These are phyloP conservation scores for Neonectria punicea DNA, from an alignment of 2,329 filamentous ascomycete species.

Conservation along the genomic window DNA sequence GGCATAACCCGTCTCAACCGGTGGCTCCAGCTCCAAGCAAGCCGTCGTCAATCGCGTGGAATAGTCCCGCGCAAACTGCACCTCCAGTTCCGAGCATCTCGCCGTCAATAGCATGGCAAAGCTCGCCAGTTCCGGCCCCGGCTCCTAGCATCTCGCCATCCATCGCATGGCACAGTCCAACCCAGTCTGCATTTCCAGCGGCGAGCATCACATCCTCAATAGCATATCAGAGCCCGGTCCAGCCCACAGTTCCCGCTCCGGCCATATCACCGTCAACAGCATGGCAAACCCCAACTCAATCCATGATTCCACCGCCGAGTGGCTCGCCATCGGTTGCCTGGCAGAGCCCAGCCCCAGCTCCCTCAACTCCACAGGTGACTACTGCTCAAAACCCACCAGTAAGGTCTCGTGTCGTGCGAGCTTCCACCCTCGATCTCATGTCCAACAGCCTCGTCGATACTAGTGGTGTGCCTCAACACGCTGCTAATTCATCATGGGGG, in stretches of 20 bases:
- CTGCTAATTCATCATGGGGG: constrained; percentile 9
- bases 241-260: neutral
- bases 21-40: too few relatives aligned
- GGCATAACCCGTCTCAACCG: neutral
- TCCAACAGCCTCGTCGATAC: constrained; percentile 62
- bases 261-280: constrained; percentile 2
- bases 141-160: neutral
- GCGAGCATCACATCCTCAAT: constrained; percentile 15
- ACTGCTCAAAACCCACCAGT: constrained; percentile 23
- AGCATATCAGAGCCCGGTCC: constrained; percentile 29
- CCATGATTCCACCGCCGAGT: neutral
- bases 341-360: constrained; percentile 24
- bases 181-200: constrained; percentile 16
- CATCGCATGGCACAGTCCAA: constrained; percentile 1
- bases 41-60: too few relatives aligned
- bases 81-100: neutral
- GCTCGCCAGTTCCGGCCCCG: constrained; percentile 17
- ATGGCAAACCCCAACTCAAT: constrained; percentile 6
- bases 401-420: constrained; percentile 50
- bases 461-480: constrained; percentile 26
- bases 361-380: constrained; percentile 16
- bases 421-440: constrained; percentile 64
- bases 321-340: constrained; percentile 32
- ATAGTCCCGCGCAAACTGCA: too few relatives aligned
- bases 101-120: neutral